phyloP scores from a whole-genome alignment of 2,329 filamentous ascomycete genomes.

The Botryosphaeria agaves region DNA sequence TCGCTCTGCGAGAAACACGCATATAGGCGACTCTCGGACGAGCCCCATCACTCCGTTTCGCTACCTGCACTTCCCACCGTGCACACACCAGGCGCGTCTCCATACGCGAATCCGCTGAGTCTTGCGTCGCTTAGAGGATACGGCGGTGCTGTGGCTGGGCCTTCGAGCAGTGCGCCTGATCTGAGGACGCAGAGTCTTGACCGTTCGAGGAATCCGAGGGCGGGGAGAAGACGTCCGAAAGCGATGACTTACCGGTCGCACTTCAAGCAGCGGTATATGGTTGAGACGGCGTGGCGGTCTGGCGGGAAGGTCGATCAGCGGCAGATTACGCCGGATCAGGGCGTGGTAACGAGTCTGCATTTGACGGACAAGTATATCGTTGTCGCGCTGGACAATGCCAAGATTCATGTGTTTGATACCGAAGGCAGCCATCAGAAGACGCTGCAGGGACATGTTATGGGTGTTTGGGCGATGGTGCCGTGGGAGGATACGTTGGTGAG shows the following conservation, averaged over 20 bases:
- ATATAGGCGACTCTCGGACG: constrained; percentile 45
- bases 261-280: constrained; percentile 94
- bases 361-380: constrained; percentile 94
- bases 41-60: too few species aligned
- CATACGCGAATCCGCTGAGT: constrained; percentile 7
- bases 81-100: constrained; percentile 10
- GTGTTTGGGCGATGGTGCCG: constrained; percentile 98
- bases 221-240: constrained; percentile 32
- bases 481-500: constrained; percentile 93
- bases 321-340: constrained; percentile 90
- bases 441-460: constrained; percentile 92
- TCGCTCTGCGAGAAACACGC: constrained; percentile 92
- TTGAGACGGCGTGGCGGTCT: constrained; percentile 91
- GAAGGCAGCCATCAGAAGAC: constrained; percentile 78
- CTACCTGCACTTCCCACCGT: constrained; percentile 6
- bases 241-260: constrained; percentile 83
- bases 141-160: constrained; percentile 13
- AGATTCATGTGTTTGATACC: constrained; percentile 95
- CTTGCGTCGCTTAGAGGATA: constrained; percentile 2
- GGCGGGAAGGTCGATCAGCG: constrained; percentile 70
- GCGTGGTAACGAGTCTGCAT: constrained; percentile 90
- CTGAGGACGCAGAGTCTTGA: constrained; percentile 40
- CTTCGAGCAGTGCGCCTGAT: constrained; percentile 29
- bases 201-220: constrained; percentile 22
- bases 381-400: constrained; percentile 91